Evolutionary conservation across 208 protist genomes (phyloP), one percentile per base, ranked within the genome.

Genomic region (Novymonas esmeraldas): DNA sequence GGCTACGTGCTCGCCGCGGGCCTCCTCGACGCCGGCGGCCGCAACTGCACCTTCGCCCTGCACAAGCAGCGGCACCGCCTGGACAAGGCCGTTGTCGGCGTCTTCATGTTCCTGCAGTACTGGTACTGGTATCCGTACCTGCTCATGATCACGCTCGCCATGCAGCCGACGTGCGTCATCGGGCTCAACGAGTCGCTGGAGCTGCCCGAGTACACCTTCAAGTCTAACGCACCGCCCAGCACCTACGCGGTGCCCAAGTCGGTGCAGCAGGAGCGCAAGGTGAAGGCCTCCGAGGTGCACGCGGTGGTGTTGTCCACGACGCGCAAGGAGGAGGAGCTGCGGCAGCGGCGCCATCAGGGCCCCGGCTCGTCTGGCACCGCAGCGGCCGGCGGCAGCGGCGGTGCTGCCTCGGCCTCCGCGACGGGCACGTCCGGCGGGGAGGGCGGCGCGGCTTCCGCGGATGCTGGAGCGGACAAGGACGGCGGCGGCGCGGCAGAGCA

Each of bases 81-180:
- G 31, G 94, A 98, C 78, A 93, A 94, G 70, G 87, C 97, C 9
- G 98, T 99, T 16, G 96, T 98, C 1, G 99, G 99, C 41, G 86
- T 99, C 73, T 97, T 98, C 42, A 67, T 99, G 29, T 99, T 99
- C 79, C 77, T 85, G 20, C 98, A 99, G 88, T 98, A 99, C 82
- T 99, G 99, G 99, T 99, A 98, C 81, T 99, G 99, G 99, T 99
- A 98, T 81, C 98, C 99, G 29, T 97, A 99, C 63, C 78, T 93
- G 33, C 93, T 99, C 48, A 99, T 99, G 84, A 65, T 99, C n/a
- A 90, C 94, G 18, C 75, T 99, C 13, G 86, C 98, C 11, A 97
- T 99, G 75, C 92, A 84, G 26, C 98, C 98, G 6, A 99, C 98
- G 10, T 94, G 97, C 60, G 84, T 99, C 60, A 99, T 99, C 70